Percentiles rank a stretch among this genome's conserved stretches.
Conservation (phyloP, 306 rosid genomes). For the Rubus parviflorus region DNA sequence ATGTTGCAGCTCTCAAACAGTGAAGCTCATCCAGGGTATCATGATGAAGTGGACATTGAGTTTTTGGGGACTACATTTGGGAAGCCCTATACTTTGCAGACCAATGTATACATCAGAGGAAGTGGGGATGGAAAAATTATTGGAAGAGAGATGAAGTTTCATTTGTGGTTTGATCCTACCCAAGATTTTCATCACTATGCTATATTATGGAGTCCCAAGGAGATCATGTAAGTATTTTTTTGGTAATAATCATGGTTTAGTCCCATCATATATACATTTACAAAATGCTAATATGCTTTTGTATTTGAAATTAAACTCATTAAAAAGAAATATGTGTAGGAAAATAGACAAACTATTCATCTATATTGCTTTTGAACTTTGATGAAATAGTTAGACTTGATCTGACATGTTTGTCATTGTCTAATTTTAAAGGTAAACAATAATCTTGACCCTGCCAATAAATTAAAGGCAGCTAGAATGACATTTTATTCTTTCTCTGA, state of each 20-base stretch:
- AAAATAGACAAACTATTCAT: neutral
- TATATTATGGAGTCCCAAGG: constrained; percentile 79
- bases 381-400: neutral
- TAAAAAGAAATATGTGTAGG: neutral
- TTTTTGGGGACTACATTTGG: constrained; percentile 96
- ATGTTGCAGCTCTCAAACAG: constrained; percentile 75
- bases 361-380: neutral
- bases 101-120: constrained; percentile 93
- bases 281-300: neutral
- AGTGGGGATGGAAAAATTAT: constrained; percentile 85
- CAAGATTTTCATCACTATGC: constrained; percentile 85
- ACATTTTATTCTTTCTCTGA: constrained; percentile 11
- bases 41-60: constrained; percentile 97
- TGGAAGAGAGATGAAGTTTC: constrained; percentile 97
- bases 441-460: neutral
- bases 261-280: neutral
- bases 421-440: neutral
- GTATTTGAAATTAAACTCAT: constrained; percentile 6
- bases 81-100: constrained; percentile 89
- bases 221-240: constrained; percentile 67
- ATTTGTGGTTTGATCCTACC: constrained; percentile 95
- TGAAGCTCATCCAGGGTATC: constrained; percentile 94
- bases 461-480: neutral
- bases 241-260: neutral
- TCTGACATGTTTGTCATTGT: neutral